phyloP scores from a whole-genome alignment of 2,329 filamentous ascomycete species.

The Septoria petroselini region DNA sequence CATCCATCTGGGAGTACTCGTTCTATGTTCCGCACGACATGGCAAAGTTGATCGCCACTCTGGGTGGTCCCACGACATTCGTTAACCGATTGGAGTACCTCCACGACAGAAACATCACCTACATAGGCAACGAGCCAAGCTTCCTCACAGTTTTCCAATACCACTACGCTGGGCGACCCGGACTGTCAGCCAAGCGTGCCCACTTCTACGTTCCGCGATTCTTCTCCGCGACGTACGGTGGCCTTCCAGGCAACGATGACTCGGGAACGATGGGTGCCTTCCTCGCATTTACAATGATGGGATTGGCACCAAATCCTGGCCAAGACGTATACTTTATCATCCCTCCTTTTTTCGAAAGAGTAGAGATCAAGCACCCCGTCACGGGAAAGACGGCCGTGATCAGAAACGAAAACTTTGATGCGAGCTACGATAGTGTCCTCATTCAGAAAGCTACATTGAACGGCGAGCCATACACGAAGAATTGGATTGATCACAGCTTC shows the following conservation, averaged over 20 bases:
- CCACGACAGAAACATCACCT: constrained; percentile 53
- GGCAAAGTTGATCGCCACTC: constrained; percentile 48
- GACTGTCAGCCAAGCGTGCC: constrained; percentile 38
- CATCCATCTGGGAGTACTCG: constrained; percentile 66
- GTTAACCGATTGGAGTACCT: constrained; percentile 59
- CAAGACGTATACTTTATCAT: constrained; percentile 43
- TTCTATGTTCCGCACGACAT: constrained; percentile 67
- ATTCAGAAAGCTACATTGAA: constrained; percentile 42
- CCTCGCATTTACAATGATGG: constrained; percentile 42
- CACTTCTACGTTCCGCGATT: constrained; percentile 42
- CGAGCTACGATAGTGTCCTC: constrained; percentile 32
- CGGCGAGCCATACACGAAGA: constrained; percentile 40
- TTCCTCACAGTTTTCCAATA: constrained; percentile 40
- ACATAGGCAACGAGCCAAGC: constrained; percentile 65
- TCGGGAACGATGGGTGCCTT: constrained; percentile 43
- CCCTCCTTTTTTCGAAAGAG: constrained; percentile 42
- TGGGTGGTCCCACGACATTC: constrained; percentile 56
- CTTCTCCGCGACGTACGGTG: constrained; percentile 39
- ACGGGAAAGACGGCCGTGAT: constrained; percentile 42
- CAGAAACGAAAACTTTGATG: constrained; percentile 41
- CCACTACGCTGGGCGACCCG: constrained; percentile 43
- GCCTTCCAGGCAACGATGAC: constrained; percentile 36
- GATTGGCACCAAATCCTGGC: constrained; percentile 37
- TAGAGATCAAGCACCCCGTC: constrained; percentile 37
- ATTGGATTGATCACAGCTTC: constrained; percentile 45